Evolutionary conservation across 2,329 filamentous ascomycete genomes (phyloP).

Genomic region (Zymoseptoria crescenta): DNA sequence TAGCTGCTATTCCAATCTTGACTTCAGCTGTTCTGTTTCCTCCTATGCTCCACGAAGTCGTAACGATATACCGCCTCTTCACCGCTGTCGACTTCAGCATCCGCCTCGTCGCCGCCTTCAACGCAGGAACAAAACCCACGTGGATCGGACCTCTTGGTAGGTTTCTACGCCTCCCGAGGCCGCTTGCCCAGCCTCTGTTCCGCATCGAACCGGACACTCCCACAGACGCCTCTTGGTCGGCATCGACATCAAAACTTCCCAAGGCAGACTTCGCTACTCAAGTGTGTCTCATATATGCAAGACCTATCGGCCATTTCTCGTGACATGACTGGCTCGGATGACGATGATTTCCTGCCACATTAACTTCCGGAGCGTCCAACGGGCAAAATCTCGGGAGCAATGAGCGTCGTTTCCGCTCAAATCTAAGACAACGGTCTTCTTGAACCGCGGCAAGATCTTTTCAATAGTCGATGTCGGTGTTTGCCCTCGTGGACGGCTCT

Average conservation of each 20-base stretch:
- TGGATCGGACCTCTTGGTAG: not conserved
- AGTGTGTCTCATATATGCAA: not conserved
- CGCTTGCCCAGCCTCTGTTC: not conserved
- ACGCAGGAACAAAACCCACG: not conserved
- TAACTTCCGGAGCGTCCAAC: not conserved
- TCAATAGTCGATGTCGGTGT: not conserved
- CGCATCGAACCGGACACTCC: not conserved
- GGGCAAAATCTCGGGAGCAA: not conserved
- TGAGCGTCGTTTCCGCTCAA: not conserved
- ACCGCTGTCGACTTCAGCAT: not conserved
- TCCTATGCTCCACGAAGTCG: not conserved
- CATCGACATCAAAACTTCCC: not conserved
- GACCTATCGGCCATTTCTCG: not conserved
- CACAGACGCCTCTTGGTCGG: not conserved
- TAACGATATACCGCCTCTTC: not conserved
- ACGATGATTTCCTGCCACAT: not conserved
- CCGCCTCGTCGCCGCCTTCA: not conserved
- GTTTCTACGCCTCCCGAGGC: not conserved
- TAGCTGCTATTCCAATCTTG: not conserved
- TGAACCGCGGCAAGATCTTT: not conserved
- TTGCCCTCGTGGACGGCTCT: not conserved
- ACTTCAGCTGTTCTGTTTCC: not conserved
- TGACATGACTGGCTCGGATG: not conserved
- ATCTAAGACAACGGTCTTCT: not conserved
- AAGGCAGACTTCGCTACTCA: not conserved